Base-by-base conservation (phyloP, 139 green algal species). In the Pedinophyceae sp. region DNA sequence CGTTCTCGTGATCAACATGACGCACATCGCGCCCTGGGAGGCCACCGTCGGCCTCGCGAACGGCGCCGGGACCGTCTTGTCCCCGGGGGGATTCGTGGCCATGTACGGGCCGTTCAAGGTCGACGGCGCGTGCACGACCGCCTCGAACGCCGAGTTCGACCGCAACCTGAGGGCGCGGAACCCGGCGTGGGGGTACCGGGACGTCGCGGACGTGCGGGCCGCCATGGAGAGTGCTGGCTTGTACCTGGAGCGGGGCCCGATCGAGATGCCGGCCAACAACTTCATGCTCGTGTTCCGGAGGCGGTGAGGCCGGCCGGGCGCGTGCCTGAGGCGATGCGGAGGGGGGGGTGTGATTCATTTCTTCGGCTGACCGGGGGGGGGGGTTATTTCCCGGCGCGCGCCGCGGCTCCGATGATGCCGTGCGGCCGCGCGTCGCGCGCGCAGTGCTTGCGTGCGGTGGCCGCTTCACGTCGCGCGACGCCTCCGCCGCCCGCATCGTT, bases 261-360 rank as follows among this genome's bases (percentile, higher is more conserved):
- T 58, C 3, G 27, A 38, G 16, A 82, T 82, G 74, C 74, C 74
- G 2, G 71, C 74, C 26, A 78, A 82, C 55, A 82, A 82, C 53
- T 68, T 76, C 50, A 56, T 59, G 29, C 54, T 82, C 2, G 43
- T 78, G 19, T 76, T 74, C 23, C 34, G 13, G 34, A 43, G n/a
- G n/a, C n/a, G n/a, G n/a, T n/a, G n/a, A n/a, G n/a, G n/a, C n/a
- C n/a, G n/a, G n/a, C n/a, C n/a, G n/a, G n/a, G n/a, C n/a, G n/a
- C n/a, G n/a, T n/a, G n/a, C n/a, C n/a, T n/a, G n/a, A n/a, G n/a
- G n/a, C n/a, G n/a, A n/a, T n/a, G n/a, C n/a, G n/a, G n/a, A n/a
- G n/a, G n/a, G n/a, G n/a, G n/a, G n/a, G n/a, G n/a, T n/a, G n/a
- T n/a, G n/a, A n/a, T n/a, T n/a, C n/a, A n/a, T n/a, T n/a, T n/a